These are phyloP conservation scores for Tylopilus plumbeoviolaceoides DNA, from an alignment of 768 basidiomycete species.

Conservation along the genomic window DNA sequence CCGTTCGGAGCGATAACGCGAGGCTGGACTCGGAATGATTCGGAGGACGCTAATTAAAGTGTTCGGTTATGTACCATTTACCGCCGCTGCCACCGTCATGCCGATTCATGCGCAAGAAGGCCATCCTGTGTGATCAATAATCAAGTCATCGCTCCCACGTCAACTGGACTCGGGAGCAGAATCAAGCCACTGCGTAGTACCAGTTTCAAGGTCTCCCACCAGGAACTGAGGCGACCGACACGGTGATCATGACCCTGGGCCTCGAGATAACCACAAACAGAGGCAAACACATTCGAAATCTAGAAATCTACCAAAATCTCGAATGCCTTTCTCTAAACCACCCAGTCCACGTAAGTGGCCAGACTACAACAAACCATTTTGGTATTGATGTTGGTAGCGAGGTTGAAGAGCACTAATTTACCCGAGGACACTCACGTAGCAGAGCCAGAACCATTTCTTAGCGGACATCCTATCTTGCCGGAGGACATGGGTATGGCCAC, in stretches of 20 bases:
- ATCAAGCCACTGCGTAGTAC: too few species aligned
- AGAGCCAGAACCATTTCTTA: slow-evolving; percentile 19
- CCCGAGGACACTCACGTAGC: slow-evolving; percentile 12
- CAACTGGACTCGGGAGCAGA: background rate
- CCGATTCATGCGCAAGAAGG: too few species aligned
- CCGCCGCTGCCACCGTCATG: too few species aligned
- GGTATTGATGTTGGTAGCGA: slow-evolving; percentile 13
- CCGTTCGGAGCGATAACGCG: background rate
- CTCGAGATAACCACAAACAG: too few species aligned
- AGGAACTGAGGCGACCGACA: background rate
- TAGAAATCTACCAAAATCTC: background rate
- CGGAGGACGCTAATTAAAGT: too few species aligned
- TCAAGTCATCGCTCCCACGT: background rate
- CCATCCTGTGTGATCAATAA: too few species aligned
- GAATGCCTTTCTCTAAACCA: slow-evolving; percentile 15
- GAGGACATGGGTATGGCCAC: slow-evolving; percentile 28
- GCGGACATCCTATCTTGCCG: slow-evolving; percentile 27
- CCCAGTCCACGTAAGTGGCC: slow-evolving; percentile 26
- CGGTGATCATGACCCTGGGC: too few species aligned
- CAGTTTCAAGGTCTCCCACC: background rate
- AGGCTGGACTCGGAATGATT: too few species aligned
- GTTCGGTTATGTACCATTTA: background rate
- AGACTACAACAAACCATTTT: background rate
- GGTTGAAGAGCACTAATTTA: slow-evolving; percentile 24
- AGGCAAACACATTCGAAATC: background rate